Evolutionary conservation across 306 rosid species (phyloP).

Genomic region (Prunus armeniaca): DNA sequence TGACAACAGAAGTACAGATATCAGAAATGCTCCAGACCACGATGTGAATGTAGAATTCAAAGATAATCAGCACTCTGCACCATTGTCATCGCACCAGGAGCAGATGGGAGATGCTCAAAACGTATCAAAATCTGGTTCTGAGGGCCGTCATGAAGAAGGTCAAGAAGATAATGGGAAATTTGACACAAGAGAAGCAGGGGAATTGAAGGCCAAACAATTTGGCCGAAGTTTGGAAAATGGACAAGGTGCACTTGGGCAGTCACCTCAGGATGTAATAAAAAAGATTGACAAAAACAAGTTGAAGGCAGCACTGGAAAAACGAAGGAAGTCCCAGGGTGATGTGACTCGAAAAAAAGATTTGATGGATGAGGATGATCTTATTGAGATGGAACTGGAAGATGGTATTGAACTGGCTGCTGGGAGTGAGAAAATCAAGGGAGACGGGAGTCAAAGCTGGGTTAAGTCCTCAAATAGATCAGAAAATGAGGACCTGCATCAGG

Average conservation of each 20-base stretch:
- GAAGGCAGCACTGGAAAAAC: constrained; percentile 89
- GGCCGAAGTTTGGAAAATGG: constrained; percentile 49
- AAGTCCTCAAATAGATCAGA: constrained; percentile 57
- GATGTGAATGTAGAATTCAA: constrained; percentile 56
- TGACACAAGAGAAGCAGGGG: constrained; percentile 55
- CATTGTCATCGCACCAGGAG: constrained; percentile 27
- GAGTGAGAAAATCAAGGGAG: constrained; percentile 67
- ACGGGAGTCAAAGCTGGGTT: constrained; percentile 63
- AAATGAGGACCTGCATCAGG: constrained; percentile 48
- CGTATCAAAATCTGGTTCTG: constrained; percentile 38
- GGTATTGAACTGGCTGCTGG: constrained; percentile 80
- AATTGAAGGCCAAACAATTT: constrained; percentile 55
- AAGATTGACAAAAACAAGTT: constrained; percentile 81
- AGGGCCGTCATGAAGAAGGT: constrained; percentile 43
- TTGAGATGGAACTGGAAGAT: constrained; percentile 94
- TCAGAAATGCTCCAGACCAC: constrained; percentile 36
- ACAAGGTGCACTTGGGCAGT: constrained; percentile 48
- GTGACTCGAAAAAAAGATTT: constrained; percentile 61
- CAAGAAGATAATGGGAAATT: constrained; percentile 52
- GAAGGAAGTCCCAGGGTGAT: constrained; percentile 73
- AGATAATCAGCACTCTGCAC: constrained; percentile 36
- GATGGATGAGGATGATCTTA: constrained; percentile 94
- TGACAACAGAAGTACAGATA: constrained; percentile 62
- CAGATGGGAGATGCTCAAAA: constrained; percentile 45
- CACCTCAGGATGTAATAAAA: constrained; percentile 78